Evolutionary conservation across 441 rosid genomes (phyloP), one percentile per base, ranked within the genome.

Genomic region (Mallotus repandus): DNA sequence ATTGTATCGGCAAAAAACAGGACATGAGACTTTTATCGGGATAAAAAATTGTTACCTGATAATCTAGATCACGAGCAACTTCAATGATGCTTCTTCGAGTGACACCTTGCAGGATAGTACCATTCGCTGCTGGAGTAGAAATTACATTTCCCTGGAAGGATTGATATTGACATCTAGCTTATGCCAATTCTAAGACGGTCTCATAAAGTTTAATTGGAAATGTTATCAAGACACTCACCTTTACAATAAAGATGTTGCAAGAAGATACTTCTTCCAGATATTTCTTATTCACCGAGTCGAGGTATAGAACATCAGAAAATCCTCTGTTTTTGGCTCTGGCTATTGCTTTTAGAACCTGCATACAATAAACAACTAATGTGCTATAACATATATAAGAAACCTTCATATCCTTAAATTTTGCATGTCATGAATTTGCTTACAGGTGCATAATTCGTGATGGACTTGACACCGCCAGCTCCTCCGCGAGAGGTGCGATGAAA

Each of bases 261-360:
- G 97, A 83, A 75, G 99, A 92, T 63, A 89, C 99, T 67, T 94
- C 99, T 81, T 94, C 97, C 41, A 94, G 55, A 66, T 88, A 72
- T 78, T 85, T 89, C 76, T 84, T 89, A 52, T 82, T 73, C 38
- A 80, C 81, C 1, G 97, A 82, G 68, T 94, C 99, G 0, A 92
- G 97, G 72, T 88, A 94, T 61, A 94, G 68, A 65, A 91, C 97
- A 74, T 94, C 99, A 48, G 97, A 91, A 74, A 86, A 94, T 68
- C 99, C 99, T 52, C 81, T 76, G 80, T 77, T 78, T 82, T 92
- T 92, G 4, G 97, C 99, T 74, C 84, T 87, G 68, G 76, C 65
- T 35, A 89, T 49, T 78, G 99, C 92, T 83, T 88, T 87, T 70
- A 92, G 13, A 74, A 78, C 84, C 75, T 76, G 16, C 45, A 59